phyloP scores from a whole-genome alignment of 768 basidiomycete genomes.

The Kwoniella shandongensis region DNA sequence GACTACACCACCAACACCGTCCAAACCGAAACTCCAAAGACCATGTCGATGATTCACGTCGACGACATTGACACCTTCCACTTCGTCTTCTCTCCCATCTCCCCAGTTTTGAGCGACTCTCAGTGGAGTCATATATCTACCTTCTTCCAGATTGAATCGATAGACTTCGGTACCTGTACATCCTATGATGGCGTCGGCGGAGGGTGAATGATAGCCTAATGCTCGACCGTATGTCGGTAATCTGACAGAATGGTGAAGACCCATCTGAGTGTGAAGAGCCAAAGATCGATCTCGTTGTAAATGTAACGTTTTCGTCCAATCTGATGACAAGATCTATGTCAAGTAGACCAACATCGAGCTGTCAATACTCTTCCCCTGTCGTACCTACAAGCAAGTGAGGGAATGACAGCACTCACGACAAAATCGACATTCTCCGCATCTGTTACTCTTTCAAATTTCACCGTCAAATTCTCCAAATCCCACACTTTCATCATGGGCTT shows the following conservation, averaged over 20 bases:
- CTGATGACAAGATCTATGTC: conserved; percentile 82
- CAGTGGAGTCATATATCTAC: conserved; percentile 78
- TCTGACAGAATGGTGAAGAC: conserved; percentile 86
- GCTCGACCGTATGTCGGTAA: conserved; percentile 92
- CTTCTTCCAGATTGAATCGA: conserved; percentile 92
- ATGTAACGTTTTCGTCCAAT: conserved; percentile 98
- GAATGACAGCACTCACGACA: conserved; percentile 85
- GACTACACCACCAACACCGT: conserved; percentile 70
- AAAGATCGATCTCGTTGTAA: conserved; percentile 93
- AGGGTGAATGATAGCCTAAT: conserved; percentile 88
- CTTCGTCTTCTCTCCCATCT: conserved; percentile 54
- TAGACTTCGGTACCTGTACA: conserved; percentile 85
- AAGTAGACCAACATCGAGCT: too few relatives aligned
- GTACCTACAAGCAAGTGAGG: not conserved
- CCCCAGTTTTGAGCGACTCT: conserved; percentile 56
- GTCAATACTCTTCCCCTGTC: not conserved
- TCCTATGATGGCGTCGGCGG: conserved; percentile 83
- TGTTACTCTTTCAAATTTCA: conserved; percentile 94
- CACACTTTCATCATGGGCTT: conserved; percentile 96
- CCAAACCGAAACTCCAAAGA: conserved; percentile 81
- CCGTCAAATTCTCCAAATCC: conserved; percentile 86
- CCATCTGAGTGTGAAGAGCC: conserved; percentile 90
- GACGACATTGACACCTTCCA: conserved; percentile 82
- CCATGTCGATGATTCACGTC: conserved; percentile 94
- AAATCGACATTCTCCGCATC: conserved; percentile 98